Conservation (phyloP, 768 basidiomycete genomes). For the Tephrocybe sp. region DNA sequence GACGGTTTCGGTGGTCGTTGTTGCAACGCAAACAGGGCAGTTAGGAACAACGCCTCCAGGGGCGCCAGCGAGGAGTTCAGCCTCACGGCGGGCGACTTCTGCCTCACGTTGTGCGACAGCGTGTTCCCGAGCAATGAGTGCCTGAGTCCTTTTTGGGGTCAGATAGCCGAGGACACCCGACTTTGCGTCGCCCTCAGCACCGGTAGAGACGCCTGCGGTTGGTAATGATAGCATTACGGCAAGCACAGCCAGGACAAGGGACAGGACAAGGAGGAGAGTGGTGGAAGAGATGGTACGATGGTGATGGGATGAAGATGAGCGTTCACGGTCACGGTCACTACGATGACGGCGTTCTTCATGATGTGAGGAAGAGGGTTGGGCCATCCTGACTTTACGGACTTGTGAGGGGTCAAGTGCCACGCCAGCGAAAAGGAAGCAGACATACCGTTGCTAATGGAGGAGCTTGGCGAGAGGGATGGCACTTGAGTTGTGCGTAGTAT, state of each 20-base stretch:
- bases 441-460: constrained; percentile 46
- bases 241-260: constrained; percentile 82
- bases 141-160: constrained; percentile 80
- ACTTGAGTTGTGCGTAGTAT: constrained; percentile 50
- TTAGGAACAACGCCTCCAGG: constrained; percentile 74
- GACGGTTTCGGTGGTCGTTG: constrained; percentile 55
- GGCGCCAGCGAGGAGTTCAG: constrained; percentile 78
- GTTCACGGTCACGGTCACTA: constrained; percentile 47
- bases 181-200: constrained; percentile 33
- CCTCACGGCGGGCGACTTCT: constrained; percentile 86
- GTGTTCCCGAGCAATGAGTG: constrained; percentile 74
- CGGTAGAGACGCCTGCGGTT: constrained; percentile 37
- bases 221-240: constrained; percentile 90
- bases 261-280: constrained; percentile 82
- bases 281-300: constrained; percentile 88
- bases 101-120: constrained; percentile 81
- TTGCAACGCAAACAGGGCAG: constrained; percentile 57
- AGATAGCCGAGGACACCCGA: constrained; percentile 69
- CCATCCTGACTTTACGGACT: constrained; percentile 69
- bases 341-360: constrained; percentile 58
- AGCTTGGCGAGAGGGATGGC: constrained; percentile 76
- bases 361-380: constrained; percentile 82
- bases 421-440: constrained; percentile 11
- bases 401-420: constrained; percentile 10
- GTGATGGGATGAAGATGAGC: constrained; percentile 65